These are phyloP conservation scores for Tuber microsphaerosporum DNA, from an alignment of 495 filamentous ascomycete species.

Conservation along the genomic window DNA sequence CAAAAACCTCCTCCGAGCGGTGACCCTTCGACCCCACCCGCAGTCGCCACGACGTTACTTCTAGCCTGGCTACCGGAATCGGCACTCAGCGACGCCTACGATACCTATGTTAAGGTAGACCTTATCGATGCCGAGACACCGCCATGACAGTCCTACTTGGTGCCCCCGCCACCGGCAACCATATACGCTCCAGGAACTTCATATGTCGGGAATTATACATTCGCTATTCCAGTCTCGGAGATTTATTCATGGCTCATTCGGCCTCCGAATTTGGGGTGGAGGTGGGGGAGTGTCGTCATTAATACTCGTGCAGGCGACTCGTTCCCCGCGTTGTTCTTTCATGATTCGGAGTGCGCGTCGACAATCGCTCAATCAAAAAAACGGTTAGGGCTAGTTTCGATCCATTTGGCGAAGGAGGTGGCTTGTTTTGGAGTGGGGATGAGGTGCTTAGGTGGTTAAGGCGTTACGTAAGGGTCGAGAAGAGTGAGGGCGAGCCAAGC, in stretches of 20 bases:
- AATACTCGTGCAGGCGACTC: slow-evolving; percentile 82
- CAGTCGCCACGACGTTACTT: slow-evolving; percentile 53
- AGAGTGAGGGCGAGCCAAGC: slow-evolving; percentile 73
- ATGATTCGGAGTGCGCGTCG: slow-evolving; percentile 90
- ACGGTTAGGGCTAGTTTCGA: slow-evolving; percentile 76
- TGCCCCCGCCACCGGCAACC: slow-evolving; percentile 81
- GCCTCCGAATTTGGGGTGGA: slow-evolving; percentile 92
- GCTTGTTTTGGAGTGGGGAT: slow-evolving; percentile 95
- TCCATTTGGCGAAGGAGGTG: slow-evolving; percentile 75
- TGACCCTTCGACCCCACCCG: slow-evolving; percentile 40
- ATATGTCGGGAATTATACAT: slow-evolving; percentile 79
- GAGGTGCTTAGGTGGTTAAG: slow-evolving; percentile 88
- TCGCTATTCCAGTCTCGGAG: slow-evolving; percentile 80
- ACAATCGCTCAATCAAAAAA: slow-evolving; percentile 92
- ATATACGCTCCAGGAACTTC: slow-evolving; percentile 50
- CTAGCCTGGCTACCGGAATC: slow-evolving; percentile 94
- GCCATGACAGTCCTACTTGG: slow-evolving; percentile 79
- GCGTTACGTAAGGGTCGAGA: slow-evolving; percentile 72
- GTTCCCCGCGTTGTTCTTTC: slow-evolving; percentile 94
- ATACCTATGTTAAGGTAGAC: slow-evolving; percentile 92
- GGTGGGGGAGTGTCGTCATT: slow-evolving; percentile 91
- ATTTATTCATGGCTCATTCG: slow-evolving; percentile 86
- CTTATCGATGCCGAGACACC: slow-evolving; percentile 70
- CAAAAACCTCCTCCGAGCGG: slow-evolving; percentile 61
- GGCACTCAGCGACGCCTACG: slow-evolving; percentile 73